phyloP scores from a whole-genome alignment of 2,329 filamentous ascomycete species.

The Ophiostoma himal-ulmi region DNA sequence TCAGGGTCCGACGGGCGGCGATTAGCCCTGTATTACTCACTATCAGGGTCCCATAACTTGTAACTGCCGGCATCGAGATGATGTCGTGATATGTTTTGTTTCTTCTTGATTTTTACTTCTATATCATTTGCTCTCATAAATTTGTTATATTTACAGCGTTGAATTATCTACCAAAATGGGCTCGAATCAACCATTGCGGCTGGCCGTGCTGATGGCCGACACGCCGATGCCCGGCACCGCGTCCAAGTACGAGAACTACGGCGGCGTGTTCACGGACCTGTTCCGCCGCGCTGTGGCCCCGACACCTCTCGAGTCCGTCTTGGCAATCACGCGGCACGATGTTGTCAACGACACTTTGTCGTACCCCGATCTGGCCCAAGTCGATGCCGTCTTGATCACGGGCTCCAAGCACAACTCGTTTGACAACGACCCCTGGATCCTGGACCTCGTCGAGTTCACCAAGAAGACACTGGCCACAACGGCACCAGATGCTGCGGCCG shows the following conservation, averaged over 20 bases:
- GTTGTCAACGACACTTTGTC: slow-evolving; percentile 58
- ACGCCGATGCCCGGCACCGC: slow-evolving; percentile 61
- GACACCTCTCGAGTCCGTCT: slow-evolving; percentile 38
- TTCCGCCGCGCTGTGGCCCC: slow-evolving; percentile 49
- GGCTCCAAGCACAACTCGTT: slow-evolving; percentile 71
- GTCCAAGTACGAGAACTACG: slow-evolving; percentile 65
- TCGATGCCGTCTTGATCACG: slow-evolving; percentile 79
- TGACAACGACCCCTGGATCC: slow-evolving; percentile 69
- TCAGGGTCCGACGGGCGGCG: slow-evolving; percentile 7
- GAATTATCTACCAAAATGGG: slow-evolving; percentile 20
- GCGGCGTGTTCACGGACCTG: slow-evolving; percentile 60
- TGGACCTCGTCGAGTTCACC: slow-evolving; percentile 64
- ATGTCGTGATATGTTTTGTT: not conserved
- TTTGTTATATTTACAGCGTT: not conserved
- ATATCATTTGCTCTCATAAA: not conserved
- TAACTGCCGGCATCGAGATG: not conserved
- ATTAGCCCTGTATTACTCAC: slow-evolving; percentile 10
- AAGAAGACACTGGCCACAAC: slow-evolving; percentile 41
- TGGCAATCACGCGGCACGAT: slow-evolving; percentile 62
- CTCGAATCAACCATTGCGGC: slow-evolving; percentile 46
- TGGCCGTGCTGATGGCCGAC: slow-evolving; percentile 87
- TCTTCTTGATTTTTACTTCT: not conserved
- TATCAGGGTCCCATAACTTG: not conserved
- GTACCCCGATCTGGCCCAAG: slow-evolving; percentile 66
- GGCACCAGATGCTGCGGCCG: slow-evolving; percentile 26